Evolutionary conservation across 306 rosid genomes (phyloP), one percentile per base, ranked within the genome.

Genomic region (Quillaja saponaria): DNA sequence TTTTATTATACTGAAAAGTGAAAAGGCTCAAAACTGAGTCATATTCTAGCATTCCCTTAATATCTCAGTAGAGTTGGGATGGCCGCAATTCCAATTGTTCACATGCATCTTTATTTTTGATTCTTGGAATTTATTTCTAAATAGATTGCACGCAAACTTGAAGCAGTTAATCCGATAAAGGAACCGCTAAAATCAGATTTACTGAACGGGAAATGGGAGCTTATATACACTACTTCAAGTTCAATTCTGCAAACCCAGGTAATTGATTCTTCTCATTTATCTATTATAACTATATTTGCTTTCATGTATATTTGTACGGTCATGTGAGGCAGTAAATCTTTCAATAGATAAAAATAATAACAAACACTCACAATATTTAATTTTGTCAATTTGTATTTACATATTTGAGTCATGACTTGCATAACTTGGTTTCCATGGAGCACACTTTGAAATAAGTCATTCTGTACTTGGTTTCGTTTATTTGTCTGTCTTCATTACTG

Each of bases 161-260:
- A 91, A 82, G 95, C 86, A 79, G 89, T 71, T 67, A 91, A 61
- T 70, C 85, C 95, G 50, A 69, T 34, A 37, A 91, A 88, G 81
- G 76, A 81, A 44, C 95, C 98, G 1, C 84, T 91, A 38, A 91
- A 88, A 57, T 88, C 97, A 49, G 72, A 60, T 66, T 58, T 82
- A 45, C 85, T 91, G 7, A 77, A 86, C 51, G 97, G 97, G 40
- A 91, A 91, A 79, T 91, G 97, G 97, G 97, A 91, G 83, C 96
- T 91, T 71, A 51, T 91, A 47, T 91, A 91, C 80, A 91, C 98
- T 33, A 91, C 97, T 34, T 91, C 96, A 6, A 63, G 34, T 56
- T 91, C 96, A 13, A 86, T 88, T 65, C 81, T 88, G 71, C 95
- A 88, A 69, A 80, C 77, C 50, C 42, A 71, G 89, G 96, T 90